A percentile compares a stretch with the other conserved stretches of the same genome.
Conservation (phyloP, 164 flowering plant species). For the Umbellularia californica region DNA sequence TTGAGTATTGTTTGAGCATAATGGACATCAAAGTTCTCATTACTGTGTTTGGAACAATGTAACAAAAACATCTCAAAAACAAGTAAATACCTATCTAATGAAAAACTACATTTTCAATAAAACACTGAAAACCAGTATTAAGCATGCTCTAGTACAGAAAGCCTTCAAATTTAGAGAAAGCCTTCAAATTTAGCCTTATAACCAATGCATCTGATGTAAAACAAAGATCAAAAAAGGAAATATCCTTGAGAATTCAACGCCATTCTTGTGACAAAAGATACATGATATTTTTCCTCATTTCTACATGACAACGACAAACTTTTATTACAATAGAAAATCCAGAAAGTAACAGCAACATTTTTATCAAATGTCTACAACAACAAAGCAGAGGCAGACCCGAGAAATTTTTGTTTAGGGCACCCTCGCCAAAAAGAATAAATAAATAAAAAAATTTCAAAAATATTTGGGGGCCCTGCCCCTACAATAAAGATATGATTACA, state of each 20-base stretch:
- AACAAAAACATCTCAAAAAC: slow-evolving; percentile 2
- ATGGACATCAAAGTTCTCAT: slow-evolving; percentile 91
- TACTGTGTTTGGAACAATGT: slow-evolving; percentile 41
- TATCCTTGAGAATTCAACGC: neutral
- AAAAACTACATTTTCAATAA: neutral
- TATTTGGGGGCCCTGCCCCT: too few relatives aligned
- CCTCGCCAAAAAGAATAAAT: too few relatives aligned
- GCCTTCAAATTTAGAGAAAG: neutral
- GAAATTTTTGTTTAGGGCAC: too few relatives aligned
- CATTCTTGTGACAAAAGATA: neutral
- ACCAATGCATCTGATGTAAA: neutral
- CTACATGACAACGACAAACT: neutral
- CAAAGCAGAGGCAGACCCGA: too few relatives aligned
- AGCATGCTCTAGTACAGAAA: neutral
- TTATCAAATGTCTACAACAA: too few relatives aligned
- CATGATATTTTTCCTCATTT: too few relatives aligned
- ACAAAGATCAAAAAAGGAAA: neutral
- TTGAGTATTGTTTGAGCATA: slow-evolving; percentile 85
- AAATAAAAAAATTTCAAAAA: too few relatives aligned
- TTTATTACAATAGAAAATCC: neutral
- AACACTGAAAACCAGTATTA: neutral
- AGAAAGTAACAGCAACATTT: too few relatives aligned
- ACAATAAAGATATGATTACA: too few relatives aligned
- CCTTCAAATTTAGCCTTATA: neutral
- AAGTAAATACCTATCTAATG: neutral